Evolutionary conservation across 352 stramenopile genomes (phyloP), one percentile per base, ranked within the genome.

Genomic region (Globisporangium cylindrosporum): DNA sequence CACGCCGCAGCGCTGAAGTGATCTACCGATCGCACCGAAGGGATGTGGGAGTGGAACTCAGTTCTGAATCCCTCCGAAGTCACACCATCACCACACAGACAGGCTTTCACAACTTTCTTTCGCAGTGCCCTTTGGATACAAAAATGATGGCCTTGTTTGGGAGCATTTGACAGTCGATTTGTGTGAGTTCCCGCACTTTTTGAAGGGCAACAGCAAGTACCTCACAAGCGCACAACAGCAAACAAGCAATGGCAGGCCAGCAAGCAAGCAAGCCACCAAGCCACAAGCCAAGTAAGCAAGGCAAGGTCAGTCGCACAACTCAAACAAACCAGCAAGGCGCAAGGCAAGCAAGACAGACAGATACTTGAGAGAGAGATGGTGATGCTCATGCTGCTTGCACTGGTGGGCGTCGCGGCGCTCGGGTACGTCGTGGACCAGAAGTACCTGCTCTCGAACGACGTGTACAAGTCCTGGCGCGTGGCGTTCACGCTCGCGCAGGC

Each of bases 361-460:
- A 18, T 7, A 55, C 9, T 43, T 48, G 12, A 20, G 14, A 18
- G 38, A 27, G 56, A 10, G 9, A 41, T 55, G 22, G 34, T 64
- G 4, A 90, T 88, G 72, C 75, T 83, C 53, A 66, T 88, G 29
- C 48, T 25, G 48, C n/a, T 55, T 0, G 74, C 75, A 7, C 64
- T 88, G 18, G 77, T 77, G 2, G 74, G 71, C n/a, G 77, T 70
- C 20, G 78, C 79, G 0, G 77, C 79, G 25, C 60, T 79, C 4
- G 78, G 76, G n/a, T 78, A 82, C 59, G 83, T 77, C 59, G 67
- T 79, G 20, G 84, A 93, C 67, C 75, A 76, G 59, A 77, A 84
- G 64, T 63, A 85, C 20, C 68, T 90, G 27, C 61, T 93, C 22
- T 79, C 74, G 22, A 78, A 78, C 22, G 85, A 91, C 62, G n/a